Conservation (phyloP, 306 rosid species). For the Lathyrus aphaca region DNA sequence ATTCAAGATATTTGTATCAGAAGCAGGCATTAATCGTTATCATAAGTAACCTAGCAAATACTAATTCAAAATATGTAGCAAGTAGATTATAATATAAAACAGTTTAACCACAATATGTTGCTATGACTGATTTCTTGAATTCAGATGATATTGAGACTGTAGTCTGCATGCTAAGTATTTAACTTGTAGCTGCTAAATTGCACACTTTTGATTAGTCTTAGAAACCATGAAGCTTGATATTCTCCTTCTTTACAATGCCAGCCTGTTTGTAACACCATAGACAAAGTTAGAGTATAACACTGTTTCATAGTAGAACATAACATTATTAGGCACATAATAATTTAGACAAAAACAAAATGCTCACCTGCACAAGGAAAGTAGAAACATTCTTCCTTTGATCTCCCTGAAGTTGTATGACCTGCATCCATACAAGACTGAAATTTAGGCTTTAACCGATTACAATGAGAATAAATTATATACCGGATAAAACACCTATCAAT, state of each 20-base stretch:
- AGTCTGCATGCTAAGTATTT: conserved; percentile 9
- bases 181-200: conserved; percentile 38
- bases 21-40: conserved; percentile 43
- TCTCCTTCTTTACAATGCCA: conserved; percentile 66
- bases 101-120: conserved; percentile 26
- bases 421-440: conserved; percentile 26
- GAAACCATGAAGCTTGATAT: conserved; percentile 67
- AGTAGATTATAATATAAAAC: conserved; percentile 20
- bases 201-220: conserved; percentile 34
- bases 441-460: conserved; percentile 12
- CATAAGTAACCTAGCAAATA: conserved; percentile 29
- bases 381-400: conserved; percentile 66
- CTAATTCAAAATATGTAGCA: conserved; percentile 11
- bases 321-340: background rate
- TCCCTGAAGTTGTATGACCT: conserved; percentile 72
- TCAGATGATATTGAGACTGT: conserved; percentile 38
- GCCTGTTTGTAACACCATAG: conserved; percentile 46
- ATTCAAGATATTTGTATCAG: conserved; percentile 31
- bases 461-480: background rate
- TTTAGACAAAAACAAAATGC: background rate
- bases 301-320: conserved; percentile 3
- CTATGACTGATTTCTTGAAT: conserved; percentile 34
- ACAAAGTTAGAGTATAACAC: conserved; percentile 3
- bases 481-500: too few relatives aligned
- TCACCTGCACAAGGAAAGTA: conserved; percentile 66